These are phyloP conservation scores for Carallia brachiata DNA, from an alignment of 345 rosid genomes.

Conservation along the genomic window DNA sequence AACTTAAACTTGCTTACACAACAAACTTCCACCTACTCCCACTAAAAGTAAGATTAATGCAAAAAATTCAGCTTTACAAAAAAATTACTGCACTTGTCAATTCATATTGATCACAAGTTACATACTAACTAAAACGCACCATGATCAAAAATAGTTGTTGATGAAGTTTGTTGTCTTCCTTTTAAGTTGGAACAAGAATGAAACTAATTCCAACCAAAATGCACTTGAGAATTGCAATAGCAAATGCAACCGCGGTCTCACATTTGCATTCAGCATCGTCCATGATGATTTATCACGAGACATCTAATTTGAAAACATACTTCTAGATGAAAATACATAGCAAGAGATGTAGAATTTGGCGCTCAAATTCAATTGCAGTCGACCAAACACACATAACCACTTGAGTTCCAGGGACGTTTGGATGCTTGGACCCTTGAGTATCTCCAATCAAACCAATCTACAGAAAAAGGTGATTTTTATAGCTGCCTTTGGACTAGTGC, in stretches of 20 bases:
- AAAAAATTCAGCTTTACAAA: too few relatives aligned
- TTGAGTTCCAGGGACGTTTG: slow-evolving; percentile 4
- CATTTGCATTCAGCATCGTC: slow-evolving; percentile 2
- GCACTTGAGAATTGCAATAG: not conserved
- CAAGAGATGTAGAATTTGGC: slow-evolving; percentile 1
- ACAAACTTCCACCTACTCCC: too few relatives aligned
- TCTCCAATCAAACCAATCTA: not conserved
- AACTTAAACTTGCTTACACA: too few relatives aligned
- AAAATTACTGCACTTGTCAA: too few relatives aligned
- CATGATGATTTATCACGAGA: not conserved
- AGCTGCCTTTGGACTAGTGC: not conserved
- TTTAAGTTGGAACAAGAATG: too few relatives aligned
- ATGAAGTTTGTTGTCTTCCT: too few relatives aligned
- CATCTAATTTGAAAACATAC: not conserved
- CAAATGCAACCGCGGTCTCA: not conserved
- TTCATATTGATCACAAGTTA: too few relatives aligned
- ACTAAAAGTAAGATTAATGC: too few relatives aligned
- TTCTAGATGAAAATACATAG: slow-evolving; percentile 4
- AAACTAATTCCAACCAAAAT: too few relatives aligned
- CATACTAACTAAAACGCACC: too few relatives aligned
- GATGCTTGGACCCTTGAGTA: slow-evolving; percentile 3
- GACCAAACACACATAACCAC: slow-evolving; percentile 9
- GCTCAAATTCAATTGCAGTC: not conserved
- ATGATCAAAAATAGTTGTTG: too few relatives aligned
- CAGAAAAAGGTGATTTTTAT: slow-evolving; percentile 1